phyloP scores from a whole-genome alignment of 2,329 filamentous ascomycete genomes.

The Albifimbria verrucaria region DNA sequence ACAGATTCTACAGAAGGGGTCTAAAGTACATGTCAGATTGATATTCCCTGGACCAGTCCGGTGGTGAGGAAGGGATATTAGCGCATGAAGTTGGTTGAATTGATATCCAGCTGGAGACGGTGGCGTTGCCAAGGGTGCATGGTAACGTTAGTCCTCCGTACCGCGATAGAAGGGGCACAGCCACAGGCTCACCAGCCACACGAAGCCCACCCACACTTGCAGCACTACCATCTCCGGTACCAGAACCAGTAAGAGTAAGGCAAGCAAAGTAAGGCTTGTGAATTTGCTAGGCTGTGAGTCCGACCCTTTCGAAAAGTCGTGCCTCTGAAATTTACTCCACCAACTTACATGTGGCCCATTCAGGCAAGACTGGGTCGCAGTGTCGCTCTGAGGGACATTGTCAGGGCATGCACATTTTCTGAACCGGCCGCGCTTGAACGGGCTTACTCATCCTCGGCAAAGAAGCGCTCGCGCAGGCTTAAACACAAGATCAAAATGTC shows the following conservation, averaged over 20 bases:
- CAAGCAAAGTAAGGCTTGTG: neutral
- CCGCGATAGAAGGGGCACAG: too few species aligned
- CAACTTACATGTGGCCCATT: constrained; percentile 24
- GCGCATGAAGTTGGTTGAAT: neutral
- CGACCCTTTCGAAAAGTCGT: neutral
- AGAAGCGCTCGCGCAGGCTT: constrained; percentile 9
- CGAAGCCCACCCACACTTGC: too few species aligned
- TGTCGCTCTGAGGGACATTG: constrained; percentile 17
- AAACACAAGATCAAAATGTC: constrained; percentile 22
- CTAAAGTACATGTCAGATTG: neutral
- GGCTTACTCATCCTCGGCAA: constrained; percentile 10
- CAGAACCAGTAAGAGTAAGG: too few species aligned
- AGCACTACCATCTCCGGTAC: too few species aligned
- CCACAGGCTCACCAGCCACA: neutral
- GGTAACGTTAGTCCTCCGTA: too few species aligned
- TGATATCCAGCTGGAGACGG: neutral
- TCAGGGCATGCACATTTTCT: constrained; percentile 7
- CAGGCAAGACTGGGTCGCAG: constrained; percentile 20
- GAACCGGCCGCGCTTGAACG: neutral
- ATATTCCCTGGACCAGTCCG: too few species aligned
- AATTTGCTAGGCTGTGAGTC: neutral
- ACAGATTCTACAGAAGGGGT: neutral
- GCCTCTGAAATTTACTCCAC: neutral
- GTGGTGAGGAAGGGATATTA: neutral
- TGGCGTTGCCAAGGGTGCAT: too few species aligned